Conservation (phyloP, 2,329 filamentous ascomycete genomes). For the Calonectria hawksworthii region DNA sequence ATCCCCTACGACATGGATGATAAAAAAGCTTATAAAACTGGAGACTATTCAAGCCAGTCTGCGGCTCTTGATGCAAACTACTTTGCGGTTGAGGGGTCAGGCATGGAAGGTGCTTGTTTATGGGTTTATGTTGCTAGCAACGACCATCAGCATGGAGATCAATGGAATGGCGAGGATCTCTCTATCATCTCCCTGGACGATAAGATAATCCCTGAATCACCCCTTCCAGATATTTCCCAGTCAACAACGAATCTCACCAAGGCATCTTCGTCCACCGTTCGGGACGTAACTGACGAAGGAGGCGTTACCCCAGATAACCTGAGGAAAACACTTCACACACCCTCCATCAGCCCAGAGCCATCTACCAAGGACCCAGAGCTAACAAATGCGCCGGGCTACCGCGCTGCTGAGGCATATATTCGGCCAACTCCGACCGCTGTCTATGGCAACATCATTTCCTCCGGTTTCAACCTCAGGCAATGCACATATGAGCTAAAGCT, state of each 20-base stretch:
- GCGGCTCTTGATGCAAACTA: constrained; percentile 97
- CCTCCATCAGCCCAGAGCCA: constrained; percentile 73
- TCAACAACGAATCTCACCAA: constrained; percentile 60
- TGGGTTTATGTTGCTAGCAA: constrained; percentile 92
- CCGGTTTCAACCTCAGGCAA: constrained; percentile 85
- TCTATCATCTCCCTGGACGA: constrained; percentile 93
- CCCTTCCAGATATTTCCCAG: constrained; percentile 60
- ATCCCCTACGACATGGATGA: constrained; percentile 99
- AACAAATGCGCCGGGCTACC: constrained; percentile 78
- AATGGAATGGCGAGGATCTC: constrained; percentile 98
- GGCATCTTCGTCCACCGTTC: constrained; percentile 39
- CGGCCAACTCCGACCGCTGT: constrained; percentile 85
- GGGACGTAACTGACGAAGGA: constrained; percentile 64
- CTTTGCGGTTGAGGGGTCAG: constrained; percentile 88
- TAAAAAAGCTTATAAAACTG: constrained; percentile 94
- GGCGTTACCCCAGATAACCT: constrained; percentile 82
- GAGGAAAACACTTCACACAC: constrained; percentile 77
- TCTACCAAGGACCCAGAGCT: constrained; percentile 69
- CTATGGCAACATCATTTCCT: constrained; percentile 77
- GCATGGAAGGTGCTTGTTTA: constrained; percentile 86
- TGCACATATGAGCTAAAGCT: constrained; percentile 84
- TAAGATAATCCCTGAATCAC: constrained; percentile 68
- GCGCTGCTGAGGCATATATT: constrained; percentile 93
- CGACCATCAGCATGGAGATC: constrained; percentile 88
- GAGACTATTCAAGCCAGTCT: constrained; percentile 93